These are phyloP conservation scores for Solanum paucissectum DNA, from an alignment of 257 asterid species.

Conservation along the genomic window DNA sequence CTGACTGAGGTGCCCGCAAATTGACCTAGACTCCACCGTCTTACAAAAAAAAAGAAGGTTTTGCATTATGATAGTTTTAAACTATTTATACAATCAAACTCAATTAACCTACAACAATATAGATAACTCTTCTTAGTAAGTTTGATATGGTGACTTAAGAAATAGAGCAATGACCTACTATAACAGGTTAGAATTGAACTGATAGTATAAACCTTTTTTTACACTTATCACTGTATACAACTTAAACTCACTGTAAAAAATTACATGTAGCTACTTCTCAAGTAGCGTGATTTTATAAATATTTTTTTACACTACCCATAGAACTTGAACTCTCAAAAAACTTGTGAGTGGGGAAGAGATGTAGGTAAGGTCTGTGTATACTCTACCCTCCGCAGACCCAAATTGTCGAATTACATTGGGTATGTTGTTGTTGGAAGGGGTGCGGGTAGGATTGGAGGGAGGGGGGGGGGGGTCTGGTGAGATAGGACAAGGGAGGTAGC, in stretches of 20 bases:
- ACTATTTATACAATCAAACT: background rate
- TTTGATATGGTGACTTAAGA: background rate
- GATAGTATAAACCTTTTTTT: background rate
- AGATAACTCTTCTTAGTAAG: background rate
- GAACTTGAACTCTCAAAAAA: background rate
- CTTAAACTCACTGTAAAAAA: background rate
- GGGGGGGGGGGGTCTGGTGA: background rate
- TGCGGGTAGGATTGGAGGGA: background rate
- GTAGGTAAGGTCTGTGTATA: background rate
- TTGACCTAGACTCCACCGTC: background rate
- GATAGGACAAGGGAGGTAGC: background rate
- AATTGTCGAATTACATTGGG: background rate
- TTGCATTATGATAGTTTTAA: background rate
- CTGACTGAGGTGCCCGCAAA: background rate
- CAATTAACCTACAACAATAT: background rate
- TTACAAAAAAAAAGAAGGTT: background rate
- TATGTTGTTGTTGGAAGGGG: background rate
- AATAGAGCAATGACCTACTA: background rate
- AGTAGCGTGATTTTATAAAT: background rate
- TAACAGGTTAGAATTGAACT: background rate
- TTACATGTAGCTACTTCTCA: background rate
- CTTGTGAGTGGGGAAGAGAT: background rate
- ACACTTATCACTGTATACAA: background rate
- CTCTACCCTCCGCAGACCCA: background rate
- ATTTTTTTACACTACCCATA: background rate